Evolutionary conservation across 352 stramenopile genomes (phyloP), one percentile per base, ranked within the genome.

Genomic region (Phytopythium boreale): DNA sequence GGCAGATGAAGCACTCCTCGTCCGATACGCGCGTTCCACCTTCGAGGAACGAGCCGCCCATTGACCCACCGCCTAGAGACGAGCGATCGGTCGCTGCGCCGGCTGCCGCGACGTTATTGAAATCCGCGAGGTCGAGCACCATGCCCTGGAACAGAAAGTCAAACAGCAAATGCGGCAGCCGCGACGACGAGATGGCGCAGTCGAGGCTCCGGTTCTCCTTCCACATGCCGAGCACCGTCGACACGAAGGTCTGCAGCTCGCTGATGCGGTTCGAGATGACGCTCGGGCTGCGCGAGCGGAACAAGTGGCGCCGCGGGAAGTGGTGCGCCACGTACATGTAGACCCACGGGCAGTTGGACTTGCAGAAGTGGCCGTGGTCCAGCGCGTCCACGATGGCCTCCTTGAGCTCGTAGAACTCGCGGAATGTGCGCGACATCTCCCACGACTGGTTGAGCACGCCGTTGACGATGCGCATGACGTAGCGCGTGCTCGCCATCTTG

Each of bases 141-240:
- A 92, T 92, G 49, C 84, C 82, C 60, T 92, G 79, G 46, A 87
- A 93, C 26, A 95, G 66, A 27, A 95, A 95, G 39, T 87, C 80
- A 67, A 91, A 90, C 39, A 93, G 63, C 31, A 93, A 70, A 55
- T 81, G 80, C 43, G 87, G 82, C 20, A 95, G 62, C 4, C 79
- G 72, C 14, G 87, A 74, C 10, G 80, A 70, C 22, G 82, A 82
- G 59, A 93, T 74, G 3, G 56, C 17, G 57, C 85, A 95, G 14
- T 89, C 81, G 36, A 84, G 67, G 47, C 71, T 80, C 24, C 79
- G 78, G 63, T 88, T 84, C 53, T 90, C 81, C 58, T 84, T 85
- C 39, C 77, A 77, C 67, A 84, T 78, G 20, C 65, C 68, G 53
- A 92, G 64, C 4, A 93, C 55, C 34, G 82, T 89, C 26, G 77